Base-by-base conservation (phyloP, 331 rosid genomes). In the Rhamnella rubrinervis region DNA sequence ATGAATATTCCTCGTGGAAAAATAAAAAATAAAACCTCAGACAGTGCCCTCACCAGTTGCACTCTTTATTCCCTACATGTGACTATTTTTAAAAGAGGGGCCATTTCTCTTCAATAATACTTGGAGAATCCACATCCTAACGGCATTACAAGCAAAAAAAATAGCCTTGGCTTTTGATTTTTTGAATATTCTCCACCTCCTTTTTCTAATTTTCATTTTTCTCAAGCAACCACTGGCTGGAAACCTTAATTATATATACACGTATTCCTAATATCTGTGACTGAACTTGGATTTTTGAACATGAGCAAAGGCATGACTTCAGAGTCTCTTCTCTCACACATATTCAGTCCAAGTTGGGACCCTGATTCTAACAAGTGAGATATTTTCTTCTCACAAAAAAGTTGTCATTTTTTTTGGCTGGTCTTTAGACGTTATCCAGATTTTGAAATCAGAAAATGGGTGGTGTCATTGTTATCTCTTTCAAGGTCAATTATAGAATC, bases 71-170 rank as follows among this genome's bases (percentile, higher is more conserved):
- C 91, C 78, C 78, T 63, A 59, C 59, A 20, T 62, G 84, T 75
- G 82, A 75, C 75, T 74, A 76, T 61, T 79, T 68, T 71, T 67
- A 55, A 71, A 77, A 80, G 71, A 71, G 79, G 81, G 85, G 37
- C 75, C 65, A 46, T 59, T 67, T 60, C 66, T 39, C 81, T 67
- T 80, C 89, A 85, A 87, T 88, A 75, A 82, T 89, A 82, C 75
- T 74, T 55, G 40, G 71, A 86, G 92, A 87, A 89, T 88, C 92
- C 62, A 70, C 82, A 77, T 83, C 82, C 82, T 18, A 64, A 77
- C 83, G 63, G 71, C 78, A 66, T 63, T 51, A 18, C 67, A 77
- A 63, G 61, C 68, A 14, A 70, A 75, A 23, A 23, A 71, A 75
- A 65, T 81, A 85, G 85, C 86, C 81, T 75, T 81, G 81, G 51